Percentiles rank a stretch among this genome's conserved stretches.
These are phyloP conservation scores for Globisporangium alternatum DNA, from an alignment of 352 stramenopile genomes.

Conservation along the genomic window DNA sequence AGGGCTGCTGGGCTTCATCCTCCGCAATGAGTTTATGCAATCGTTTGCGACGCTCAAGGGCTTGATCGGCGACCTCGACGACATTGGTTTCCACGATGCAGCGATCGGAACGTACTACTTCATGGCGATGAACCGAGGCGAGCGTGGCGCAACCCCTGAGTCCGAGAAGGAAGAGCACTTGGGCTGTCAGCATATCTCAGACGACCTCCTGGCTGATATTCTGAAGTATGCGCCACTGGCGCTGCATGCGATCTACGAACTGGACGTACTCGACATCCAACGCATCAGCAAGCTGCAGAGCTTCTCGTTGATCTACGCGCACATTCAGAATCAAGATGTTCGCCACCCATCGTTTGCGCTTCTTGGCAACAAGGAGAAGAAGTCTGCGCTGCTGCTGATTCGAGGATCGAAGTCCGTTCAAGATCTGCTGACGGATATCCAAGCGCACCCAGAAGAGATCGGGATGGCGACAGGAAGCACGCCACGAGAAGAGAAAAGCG, in stretches of 20 bases:
- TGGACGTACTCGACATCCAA: conserved; percentile 83
- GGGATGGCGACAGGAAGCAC: conserved; percentile 35
- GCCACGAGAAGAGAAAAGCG: conserved; percentile 39
- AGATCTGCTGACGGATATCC: conserved; percentile 82
- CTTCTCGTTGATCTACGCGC: conserved; percentile 77
- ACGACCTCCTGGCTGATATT: conserved; percentile 69
- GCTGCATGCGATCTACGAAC: conserved; percentile 82
- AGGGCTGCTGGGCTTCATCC: conserved; percentile 76
- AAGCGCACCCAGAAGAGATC: conserved; percentile 78
- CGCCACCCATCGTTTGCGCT: conserved; percentile 79
- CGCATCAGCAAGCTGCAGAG: conserved; percentile 76
- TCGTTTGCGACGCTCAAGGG: conserved; percentile 84
- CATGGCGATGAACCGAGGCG: conserved; percentile 86
- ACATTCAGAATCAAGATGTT: conserved; percentile 80
- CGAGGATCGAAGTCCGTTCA: conserved; percentile 86
- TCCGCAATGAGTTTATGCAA: conserved; percentile 89
- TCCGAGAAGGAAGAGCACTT: conserved; percentile 57
- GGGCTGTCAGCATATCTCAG: conserved; percentile 53
- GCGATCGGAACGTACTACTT: conserved; percentile 87
- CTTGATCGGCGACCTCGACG: conserved; percentile 73
- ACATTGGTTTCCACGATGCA: conserved; percentile 82
- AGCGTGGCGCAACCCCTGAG: conserved; percentile 68
- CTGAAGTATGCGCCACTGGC: conserved; percentile 75
- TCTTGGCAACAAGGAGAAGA: conserved; percentile 75
- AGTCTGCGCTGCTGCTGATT: conserved; percentile 76